Percentiles rank a stretch among this genome's conserved stretches.
phyloP scores from a whole-genome alignment of 1,139 yeast species.

The Scheffersomyces stambukii region DNA sequence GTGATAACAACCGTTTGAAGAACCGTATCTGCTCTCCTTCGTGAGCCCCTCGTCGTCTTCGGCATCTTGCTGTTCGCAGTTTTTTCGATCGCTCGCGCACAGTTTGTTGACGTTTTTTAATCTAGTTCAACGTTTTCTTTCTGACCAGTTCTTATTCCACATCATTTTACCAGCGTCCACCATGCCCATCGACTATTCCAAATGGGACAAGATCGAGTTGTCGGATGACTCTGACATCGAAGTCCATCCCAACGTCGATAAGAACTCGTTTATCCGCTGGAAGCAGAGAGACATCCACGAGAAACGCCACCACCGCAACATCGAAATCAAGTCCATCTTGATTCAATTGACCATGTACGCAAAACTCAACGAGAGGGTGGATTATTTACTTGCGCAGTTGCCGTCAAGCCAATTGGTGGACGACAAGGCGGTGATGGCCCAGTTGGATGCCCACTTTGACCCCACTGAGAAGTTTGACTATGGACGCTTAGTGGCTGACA shows the following conservation, averaged over 20 bases:
- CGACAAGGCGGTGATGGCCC: constrained; percentile 34
- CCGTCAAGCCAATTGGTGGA: constrained; percentile 32
- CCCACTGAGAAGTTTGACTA: constrained; percentile 49
- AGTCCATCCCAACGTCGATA: constrained; percentile 98
- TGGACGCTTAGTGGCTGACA: constrained; percentile 29
- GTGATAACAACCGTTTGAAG: too few species aligned
- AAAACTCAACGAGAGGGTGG: constrained; percentile 70
- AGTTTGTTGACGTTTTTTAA: too few species aligned
- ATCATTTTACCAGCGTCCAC: constrained; percentile 2
- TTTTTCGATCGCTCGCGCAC: too few species aligned
- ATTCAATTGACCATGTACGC: constrained; percentile 74
- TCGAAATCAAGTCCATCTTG: constrained; percentile 69
- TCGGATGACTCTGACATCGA: constrained; percentile 96
- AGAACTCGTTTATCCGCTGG: constrained; percentile 88
- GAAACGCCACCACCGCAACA: constrained; percentile 75
- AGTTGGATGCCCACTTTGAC: constrained; percentile 51
- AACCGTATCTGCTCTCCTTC: too few species aligned
- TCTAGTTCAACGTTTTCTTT: neutral
- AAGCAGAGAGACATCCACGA: constrained; percentile 97
- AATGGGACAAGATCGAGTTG: constrained; percentile 94
- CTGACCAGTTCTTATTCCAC: neutral
- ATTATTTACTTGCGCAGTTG: constrained; percentile 46
- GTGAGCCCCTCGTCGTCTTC: too few species aligned
- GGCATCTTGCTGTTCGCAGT: too few species aligned
- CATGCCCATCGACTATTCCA: constrained; percentile 88